These are phyloP conservation scores for Cubamyces lactineus DNA, from an alignment of 768 basidiomycete species.

Conservation along the genomic window DNA sequence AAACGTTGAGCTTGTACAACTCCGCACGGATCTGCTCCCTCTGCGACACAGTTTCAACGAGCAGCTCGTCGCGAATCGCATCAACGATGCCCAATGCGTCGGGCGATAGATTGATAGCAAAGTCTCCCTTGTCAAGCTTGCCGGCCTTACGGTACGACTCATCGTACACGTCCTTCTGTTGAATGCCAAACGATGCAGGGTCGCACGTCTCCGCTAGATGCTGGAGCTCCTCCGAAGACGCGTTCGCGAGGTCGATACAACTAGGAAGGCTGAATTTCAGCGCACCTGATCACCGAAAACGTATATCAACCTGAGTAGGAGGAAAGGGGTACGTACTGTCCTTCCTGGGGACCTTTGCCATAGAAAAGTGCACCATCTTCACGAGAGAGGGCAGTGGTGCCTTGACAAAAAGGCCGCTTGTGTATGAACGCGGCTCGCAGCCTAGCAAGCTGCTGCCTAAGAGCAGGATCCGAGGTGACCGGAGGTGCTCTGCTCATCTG, in stretches of 20 bases:
- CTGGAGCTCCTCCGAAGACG: conserved; percentile 24
- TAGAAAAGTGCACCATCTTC: too few species aligned
- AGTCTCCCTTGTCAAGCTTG: conserved; percentile 43
- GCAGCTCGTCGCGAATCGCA: conserved; percentile 28
- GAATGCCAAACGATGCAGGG: conserved; percentile 45
- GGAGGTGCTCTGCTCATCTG: too few species aligned
- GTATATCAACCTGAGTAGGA: too few species aligned
- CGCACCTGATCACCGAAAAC: not conserved
- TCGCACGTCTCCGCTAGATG: conserved; percentile 40
- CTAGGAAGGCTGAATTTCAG: not conserved
- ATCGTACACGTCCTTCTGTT: conserved; percentile 45
- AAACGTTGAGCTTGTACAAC: conserved; percentile 51
- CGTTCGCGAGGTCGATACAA: conserved; percentile 19
- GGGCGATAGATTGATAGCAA: conserved; percentile 39
- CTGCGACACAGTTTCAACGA: conserved; percentile 15
- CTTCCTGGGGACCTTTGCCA: not conserved
- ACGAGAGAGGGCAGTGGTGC: too few species aligned
- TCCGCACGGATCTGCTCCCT: conserved; percentile 36
- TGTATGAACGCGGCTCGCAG: conserved; percentile 13
- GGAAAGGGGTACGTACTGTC: not conserved
- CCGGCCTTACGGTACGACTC: conserved; percentile 49
- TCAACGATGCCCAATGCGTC: conserved; percentile 35
- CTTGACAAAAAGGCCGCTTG: conserved; percentile 23
- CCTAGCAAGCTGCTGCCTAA: conserved; percentile 1
- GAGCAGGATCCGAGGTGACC: too few species aligned